Evolutionary conservation across 441 rosid species (phyloP).

Genomic region (Gossypium schwendimanii): DNA sequence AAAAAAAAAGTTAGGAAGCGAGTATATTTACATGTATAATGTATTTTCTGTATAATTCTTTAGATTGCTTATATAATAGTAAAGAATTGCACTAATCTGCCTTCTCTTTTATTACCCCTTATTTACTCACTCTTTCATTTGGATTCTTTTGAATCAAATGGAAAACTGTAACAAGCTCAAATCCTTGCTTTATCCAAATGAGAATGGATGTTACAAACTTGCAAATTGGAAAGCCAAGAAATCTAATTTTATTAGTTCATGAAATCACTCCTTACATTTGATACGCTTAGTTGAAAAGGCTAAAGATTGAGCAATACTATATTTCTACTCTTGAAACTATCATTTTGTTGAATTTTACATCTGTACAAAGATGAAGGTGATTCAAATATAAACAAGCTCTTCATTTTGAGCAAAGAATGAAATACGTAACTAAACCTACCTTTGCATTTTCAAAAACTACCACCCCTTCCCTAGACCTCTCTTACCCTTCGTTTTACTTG

Average conservation of each 20-base stretch:
- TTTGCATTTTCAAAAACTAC: constrained; percentile 9
- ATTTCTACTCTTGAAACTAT: not conserved
- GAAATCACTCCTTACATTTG: not conserved
- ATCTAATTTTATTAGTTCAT: not conserved
- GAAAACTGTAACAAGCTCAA: not conserved
- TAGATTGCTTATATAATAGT: not conserved
- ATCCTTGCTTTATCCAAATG: too few species aligned
- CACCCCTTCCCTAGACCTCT: not conserved
- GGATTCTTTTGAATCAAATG: not conserved
- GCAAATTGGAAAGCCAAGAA: not conserved
- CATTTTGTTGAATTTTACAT: constrained; percentile 4
- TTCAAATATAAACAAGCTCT: constrained; percentile 23
- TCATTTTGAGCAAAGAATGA: constrained; percentile 34
- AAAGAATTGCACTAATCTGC: not conserved
- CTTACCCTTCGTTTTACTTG: not conserved
- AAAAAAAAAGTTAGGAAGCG: not conserved
- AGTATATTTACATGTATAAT: not conserved
- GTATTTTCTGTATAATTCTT: not conserved
- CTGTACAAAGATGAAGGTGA: constrained; percentile 11
- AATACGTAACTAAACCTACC: not conserved
- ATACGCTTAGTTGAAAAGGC: not conserved
- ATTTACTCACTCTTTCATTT: not conserved
- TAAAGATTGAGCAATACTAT: not conserved
- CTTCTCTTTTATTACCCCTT: not conserved
- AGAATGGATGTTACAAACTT: not conserved